A percentile compares a stretch with the other conserved stretches of the same genome.
Evolutionary conservation across 2,329 filamentous ascomycete species (phyloP).

Genomic region (Emericellopsis cladophorae): DNA sequence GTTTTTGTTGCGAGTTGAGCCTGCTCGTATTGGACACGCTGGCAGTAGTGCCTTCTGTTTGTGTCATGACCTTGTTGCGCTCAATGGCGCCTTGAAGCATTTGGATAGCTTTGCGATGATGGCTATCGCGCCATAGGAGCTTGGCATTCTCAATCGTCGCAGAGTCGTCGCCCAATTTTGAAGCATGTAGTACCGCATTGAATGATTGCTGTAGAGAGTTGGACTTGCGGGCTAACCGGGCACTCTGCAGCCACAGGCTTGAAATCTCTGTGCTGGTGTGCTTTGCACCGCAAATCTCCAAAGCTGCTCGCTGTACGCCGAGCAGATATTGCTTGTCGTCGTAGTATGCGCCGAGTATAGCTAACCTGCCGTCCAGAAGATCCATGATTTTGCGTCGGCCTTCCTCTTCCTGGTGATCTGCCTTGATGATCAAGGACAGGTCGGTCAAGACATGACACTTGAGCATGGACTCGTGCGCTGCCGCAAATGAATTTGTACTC

Average conservation of each 20-base stretch:
- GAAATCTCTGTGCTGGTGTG: slow-evolving; percentile 47
- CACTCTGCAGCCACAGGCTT: slow-evolving; percentile 72
- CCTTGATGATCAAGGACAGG: slow-evolving; percentile 60
- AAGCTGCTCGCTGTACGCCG: slow-evolving; percentile 72
- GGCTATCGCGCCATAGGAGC: slow-evolving; percentile 83
- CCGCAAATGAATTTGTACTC: slow-evolving; percentile 67
- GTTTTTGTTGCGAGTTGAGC: slow-evolving; percentile 36
- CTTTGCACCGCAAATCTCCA: slow-evolving; percentile 55
- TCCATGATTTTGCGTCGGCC: slow-evolving; percentile 18
- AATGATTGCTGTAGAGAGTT: slow-evolving; percentile 79
- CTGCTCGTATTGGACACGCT: slow-evolving; percentile 19
- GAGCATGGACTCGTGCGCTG: slow-evolving; percentile 73
- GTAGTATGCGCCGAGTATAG: slow-evolving; percentile 77
- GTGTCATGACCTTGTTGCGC: slow-evolving; percentile 58
- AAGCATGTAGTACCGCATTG: slow-evolving; percentile 83
- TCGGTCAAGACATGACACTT: slow-evolving; percentile 83
- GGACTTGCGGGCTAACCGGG: slow-evolving; percentile 74
- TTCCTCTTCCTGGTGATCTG: slow-evolving; percentile 27
- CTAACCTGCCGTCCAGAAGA: slow-evolving; percentile 61
- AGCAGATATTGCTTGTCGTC: slow-evolving; percentile 90
- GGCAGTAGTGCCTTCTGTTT: slow-evolving; percentile 19
- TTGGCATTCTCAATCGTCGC: slow-evolving; percentile 92
- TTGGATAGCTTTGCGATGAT: slow-evolving; percentile 90
- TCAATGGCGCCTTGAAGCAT: slow-evolving; percentile 77
- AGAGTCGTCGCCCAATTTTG: slow-evolving; percentile 69